Evolutionary conservation across 352 stramenopile species (phyloP), one percentile per base, ranked within the genome.

Genomic region (Globisporangium cylindrosporum): DNA sequence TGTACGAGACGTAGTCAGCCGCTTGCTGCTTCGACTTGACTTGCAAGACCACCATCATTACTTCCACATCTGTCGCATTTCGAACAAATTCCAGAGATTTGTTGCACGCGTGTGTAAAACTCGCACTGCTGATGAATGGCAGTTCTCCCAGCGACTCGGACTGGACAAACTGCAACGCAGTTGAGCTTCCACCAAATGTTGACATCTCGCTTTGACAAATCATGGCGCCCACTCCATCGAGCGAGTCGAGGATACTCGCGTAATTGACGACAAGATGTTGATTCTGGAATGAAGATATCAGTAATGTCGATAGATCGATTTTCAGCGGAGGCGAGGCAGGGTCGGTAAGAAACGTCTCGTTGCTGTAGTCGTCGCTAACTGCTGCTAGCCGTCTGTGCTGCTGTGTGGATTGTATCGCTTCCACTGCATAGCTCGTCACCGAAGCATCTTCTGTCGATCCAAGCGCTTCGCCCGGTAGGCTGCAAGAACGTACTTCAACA

Each of bases 181-280:
- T 24, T 8, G n/a, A 25, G 27, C 25, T n/a, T 25, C 18, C 12
- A 46, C 48, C 61, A 12, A 72, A 72, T 4, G 34, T 65, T 14
- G 56, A 59, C 15, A 68, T 12, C 3, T 54, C 29, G 9, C 24
- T 68, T 54, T 72, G 22, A 14, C 67, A 72, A 24, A 38, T n/a
- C 48, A 55, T 32, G 1, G 2, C n/a, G 1, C 12, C 22, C 12
- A 46, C 38, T 25, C 8, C 56, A 10, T 36, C 32, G 20, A 62
- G 56, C 14, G 34, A 56, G 24, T 60, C 29, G 29, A 72, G 20
- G 24, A 72, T 48, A 25, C 12, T 20, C 20, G 62, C 14, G 9
- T 54, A 24, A 15, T 55, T 64, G 48, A 72, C 22, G 20, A 29
- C 14, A 15, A 68, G 55, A 1, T 54, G 22, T 25, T 41, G 32